Base-by-base conservation (phyloP, 2,329 filamentous ascomycete species). In the Hymenoscyphus scutula region DNA sequence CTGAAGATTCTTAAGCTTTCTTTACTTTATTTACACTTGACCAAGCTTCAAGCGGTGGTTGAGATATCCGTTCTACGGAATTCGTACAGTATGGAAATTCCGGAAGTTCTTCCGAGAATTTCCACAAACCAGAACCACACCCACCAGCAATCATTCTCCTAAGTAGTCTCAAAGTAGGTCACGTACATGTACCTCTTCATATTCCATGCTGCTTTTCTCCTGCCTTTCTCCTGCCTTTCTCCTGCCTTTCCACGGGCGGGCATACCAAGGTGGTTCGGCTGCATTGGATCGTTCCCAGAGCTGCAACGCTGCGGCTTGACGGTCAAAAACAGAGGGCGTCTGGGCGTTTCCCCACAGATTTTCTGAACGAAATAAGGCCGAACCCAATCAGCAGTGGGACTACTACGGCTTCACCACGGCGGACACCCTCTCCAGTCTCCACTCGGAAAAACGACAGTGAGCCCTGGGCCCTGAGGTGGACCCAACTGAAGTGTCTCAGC, bases 331-430 rank as follows among this genome's bases (percentile, higher is more conserved):
- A 55, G 37, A 48, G 41, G 17, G 15, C n/a, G n/a, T n/a, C n/a
- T n/a, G n/a, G n/a, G n/a, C n/a, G n/a, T 17, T 62, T 64, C 62
- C 59, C 62, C 62, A 64, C 62, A 64, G 27, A 29, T 29, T 29
- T 29, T 29, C 27, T 29, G 27, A 29, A 29, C 34, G 56, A 45
- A 61, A 60, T 61, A 61, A 56, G 56, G 62, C 59, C 62, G 59
- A 61, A 53, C 62, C 53, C 25, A 54, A 54, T 54, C 27, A 41
- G 45, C 41, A n/a, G 41, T 23, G 29, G 56, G 38, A 13, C 41
- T 37, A 48, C 60, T 37, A 48, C 60, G 45, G 37, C 37, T 45
- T 56, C 60, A 57, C 60, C 51, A 32, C 56, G 59, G 19, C 41
- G 45, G 23, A 48, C 45, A 48, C n/a, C n/a, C n/a, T n/a, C n/a